These are phyloP conservation scores for Yarrowia sp. DNA, from an alignment of 805 yeast species.

Conservation along the genomic window DNA sequence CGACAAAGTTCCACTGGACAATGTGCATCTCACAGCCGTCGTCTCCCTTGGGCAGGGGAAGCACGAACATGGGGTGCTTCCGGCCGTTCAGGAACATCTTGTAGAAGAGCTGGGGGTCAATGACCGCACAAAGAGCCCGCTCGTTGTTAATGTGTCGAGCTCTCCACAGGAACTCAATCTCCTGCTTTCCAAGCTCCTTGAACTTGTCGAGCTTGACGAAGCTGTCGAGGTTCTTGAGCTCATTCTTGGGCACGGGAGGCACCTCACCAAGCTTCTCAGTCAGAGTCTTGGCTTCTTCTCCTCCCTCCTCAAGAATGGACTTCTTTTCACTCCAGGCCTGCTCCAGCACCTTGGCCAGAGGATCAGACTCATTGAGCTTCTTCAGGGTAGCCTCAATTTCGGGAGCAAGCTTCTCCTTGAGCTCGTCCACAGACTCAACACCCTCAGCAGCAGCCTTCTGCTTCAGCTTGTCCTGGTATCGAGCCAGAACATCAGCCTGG, in stretches of 20 bases:
- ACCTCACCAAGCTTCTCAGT: conserved; percentile 46
- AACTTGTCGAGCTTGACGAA: conserved; percentile 75
- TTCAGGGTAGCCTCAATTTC: conserved; percentile 63
- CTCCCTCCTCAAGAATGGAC: conserved; percentile 9
- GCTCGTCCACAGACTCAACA: conserved; percentile 59
- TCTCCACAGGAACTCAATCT: conserved; percentile 85
- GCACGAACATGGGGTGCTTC: conserved; percentile 79
- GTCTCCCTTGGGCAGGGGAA: conserved; percentile 76
- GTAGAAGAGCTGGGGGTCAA: conserved; percentile 66
- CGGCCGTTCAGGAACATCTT: conserved; percentile 69
- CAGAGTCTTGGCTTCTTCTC: conserved; percentile 46
- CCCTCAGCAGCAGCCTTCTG: conserved; percentile 54
- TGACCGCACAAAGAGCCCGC: conserved; percentile 67
- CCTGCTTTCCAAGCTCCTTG: conserved; percentile 60
- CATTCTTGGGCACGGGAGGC: conserved; percentile 52
- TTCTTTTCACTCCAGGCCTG: conserved; percentile 17
- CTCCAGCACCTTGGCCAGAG: conserved; percentile 47
- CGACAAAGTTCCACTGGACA: conserved; percentile 92
- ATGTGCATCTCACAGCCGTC: conserved; percentile 77
- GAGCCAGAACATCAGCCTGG: conserved; percentile 48
- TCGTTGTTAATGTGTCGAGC: conserved; percentile 75
- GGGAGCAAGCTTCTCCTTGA: conserved; percentile 67
- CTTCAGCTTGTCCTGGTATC: conserved; percentile 55
- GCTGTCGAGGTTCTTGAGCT: conserved; percentile 70
- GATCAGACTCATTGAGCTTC: conserved; percentile 69